A percentile compares a stretch with the other conserved stretches of the same genome.
Evolutionary conservation across 2,329 filamentous ascomycete species (phyloP).

Genomic region (Pseudogymnoascus sp.): DNA sequence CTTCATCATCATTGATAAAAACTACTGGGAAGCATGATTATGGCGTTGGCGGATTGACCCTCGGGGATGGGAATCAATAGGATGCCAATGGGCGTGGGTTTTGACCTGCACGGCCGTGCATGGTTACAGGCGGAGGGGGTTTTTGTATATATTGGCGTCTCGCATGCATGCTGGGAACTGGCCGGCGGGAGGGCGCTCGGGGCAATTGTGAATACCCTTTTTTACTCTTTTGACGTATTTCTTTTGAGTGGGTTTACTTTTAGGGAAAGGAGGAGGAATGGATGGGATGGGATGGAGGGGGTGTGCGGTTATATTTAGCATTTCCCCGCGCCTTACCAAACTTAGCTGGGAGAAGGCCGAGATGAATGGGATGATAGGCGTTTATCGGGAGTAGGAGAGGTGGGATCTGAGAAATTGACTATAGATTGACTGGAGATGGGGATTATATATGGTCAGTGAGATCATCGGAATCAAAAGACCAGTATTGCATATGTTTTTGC

Average conservation of each 20-base stretch:
- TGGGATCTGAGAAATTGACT: conserved; percentile 2
- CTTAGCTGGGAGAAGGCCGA: background rate
- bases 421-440: background rate
- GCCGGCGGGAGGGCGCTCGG: conserved; percentile 5
- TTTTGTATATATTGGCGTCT: conserved; percentile 4
- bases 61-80: conserved; percentile 6
- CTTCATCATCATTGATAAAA: background rate
- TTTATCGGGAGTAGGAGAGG: background rate
- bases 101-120: background rate
- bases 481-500: background rate
- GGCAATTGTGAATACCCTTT: background rate
- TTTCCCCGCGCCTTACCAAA: background rate
- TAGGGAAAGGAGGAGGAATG: background rate
- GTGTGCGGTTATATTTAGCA: background rate
- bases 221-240: background rate
- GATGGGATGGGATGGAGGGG: background rate
- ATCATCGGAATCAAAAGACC: background rate
- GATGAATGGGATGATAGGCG: conserved; percentile 1
- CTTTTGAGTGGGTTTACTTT: background rate
- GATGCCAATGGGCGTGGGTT: conserved; percentile 2
- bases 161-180: background rate
- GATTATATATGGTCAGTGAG: background rate
- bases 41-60: conserved; percentile 1
- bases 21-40: conserved; percentile 5
- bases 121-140: background rate